A percentile compares a stretch with the other conserved stretches of the same genome.
phyloP scores from a whole-genome alignment of 305 asterid genomes.

The Fraxinus baroniana region DNA sequence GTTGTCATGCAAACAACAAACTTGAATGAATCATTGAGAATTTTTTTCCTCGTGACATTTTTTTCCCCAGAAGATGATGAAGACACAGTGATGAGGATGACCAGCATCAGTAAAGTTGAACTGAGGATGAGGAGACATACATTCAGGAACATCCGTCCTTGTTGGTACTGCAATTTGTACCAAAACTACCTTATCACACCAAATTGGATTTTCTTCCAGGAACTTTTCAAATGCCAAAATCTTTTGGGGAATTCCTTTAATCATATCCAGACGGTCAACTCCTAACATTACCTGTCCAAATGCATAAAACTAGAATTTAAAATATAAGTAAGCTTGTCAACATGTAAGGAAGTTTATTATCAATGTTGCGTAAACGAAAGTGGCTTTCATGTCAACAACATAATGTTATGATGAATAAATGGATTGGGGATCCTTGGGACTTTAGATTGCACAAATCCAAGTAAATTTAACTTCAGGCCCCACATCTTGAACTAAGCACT shows the following conservation, averaged over 20 bases:
- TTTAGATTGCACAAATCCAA: background rate
- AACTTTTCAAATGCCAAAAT: slow-evolving; percentile 93
- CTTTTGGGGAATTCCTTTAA: slow-evolving; percentile 94
- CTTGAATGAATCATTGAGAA: background rate
- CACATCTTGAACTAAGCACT: background rate
- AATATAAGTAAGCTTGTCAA: background rate
- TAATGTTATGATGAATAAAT: background rate
- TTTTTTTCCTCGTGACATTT: background rate
- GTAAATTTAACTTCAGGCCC: background rate
- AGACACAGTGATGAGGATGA: background rate
- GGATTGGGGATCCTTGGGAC: background rate
- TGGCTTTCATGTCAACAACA: background rate
- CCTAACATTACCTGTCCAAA: slow-evolving; percentile 83
- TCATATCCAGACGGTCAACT: slow-evolving; percentile 93
- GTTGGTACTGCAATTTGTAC: slow-evolving; percentile 97
- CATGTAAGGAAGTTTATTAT: background rate
- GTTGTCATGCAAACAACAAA: background rate
- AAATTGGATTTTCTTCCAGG: slow-evolving; percentile 86
- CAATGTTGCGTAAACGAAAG: background rate
- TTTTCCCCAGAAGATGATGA: background rate
- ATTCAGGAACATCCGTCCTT: slow-evolving; percentile 95
- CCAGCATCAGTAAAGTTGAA: slow-evolving; percentile 21
- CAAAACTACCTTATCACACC: slow-evolving; percentile 88
- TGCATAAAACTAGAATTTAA: slow-evolving; percentile 11
- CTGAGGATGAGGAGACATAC: slow-evolving; percentile 49